These are phyloP conservation scores for Waitea zeae DNA, from an alignment of 1,284 basidiomycete species.

Conservation along the genomic window DNA sequence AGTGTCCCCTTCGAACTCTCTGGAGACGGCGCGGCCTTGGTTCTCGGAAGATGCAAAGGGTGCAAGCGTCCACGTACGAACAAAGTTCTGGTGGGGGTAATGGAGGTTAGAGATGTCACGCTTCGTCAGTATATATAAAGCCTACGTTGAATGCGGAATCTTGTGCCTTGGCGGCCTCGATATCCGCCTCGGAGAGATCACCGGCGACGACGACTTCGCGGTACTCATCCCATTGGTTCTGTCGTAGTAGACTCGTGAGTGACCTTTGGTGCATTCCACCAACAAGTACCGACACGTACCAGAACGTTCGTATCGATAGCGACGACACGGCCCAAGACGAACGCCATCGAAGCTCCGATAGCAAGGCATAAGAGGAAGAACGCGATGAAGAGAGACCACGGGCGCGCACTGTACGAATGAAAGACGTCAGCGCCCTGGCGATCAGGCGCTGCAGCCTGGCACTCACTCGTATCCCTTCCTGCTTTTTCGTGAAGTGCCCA, in stretches of 20 bases:
- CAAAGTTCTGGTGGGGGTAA: slow-evolving; percentile 10
- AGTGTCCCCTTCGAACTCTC: slow-evolving; percentile 13
- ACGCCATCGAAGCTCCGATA: neutral
- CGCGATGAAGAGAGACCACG: neutral
- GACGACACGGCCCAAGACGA: neutral
- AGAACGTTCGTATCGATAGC: neutral
- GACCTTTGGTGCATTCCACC: too few species aligned
- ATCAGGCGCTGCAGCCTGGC: neutral
- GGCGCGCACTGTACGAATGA: neutral
- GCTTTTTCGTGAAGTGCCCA: too few species aligned
- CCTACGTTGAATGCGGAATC: neutral
- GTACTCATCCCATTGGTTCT: neutral
- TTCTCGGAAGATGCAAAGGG: slow-evolving; percentile 13
- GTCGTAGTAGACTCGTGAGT: too few species aligned
- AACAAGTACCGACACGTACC: neutral
- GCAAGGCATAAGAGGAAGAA: neutral
- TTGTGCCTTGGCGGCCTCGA: neutral
- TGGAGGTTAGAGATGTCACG: neutral
- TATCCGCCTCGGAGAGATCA: neutral
- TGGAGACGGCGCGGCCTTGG: slow-evolving; percentile 15
- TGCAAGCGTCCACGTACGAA: slow-evolving; percentile 18
- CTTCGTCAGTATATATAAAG: neutral
- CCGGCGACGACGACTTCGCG: neutral
- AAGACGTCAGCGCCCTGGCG: neutral
- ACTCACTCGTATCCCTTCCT: too few species aligned